These are phyloP conservation scores for Croton setiger DNA, from an alignment of 441 rosid species.

Conservation along the genomic window DNA sequence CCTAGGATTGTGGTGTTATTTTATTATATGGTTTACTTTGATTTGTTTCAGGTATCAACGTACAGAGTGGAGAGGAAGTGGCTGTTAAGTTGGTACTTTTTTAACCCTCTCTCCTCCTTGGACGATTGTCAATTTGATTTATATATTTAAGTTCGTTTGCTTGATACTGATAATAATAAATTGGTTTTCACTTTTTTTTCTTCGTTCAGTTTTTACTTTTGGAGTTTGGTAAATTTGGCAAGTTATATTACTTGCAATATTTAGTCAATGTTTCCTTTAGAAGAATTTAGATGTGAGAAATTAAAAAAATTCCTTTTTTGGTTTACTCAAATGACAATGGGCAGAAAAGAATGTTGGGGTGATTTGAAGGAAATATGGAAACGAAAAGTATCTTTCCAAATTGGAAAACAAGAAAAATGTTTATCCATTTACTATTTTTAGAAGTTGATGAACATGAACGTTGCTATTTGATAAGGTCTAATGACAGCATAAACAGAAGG, in stretches of 20 bases:
- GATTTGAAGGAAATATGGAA: not conserved
- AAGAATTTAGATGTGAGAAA: not conserved
- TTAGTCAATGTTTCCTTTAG: not conserved
- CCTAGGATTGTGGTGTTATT: not conserved
- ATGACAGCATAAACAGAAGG: not conserved
- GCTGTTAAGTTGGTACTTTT: conserved; percentile 82
- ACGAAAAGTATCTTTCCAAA: not conserved
- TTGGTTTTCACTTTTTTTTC: not conserved
- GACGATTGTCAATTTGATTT: conserved; percentile 5
- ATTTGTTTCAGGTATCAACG: conserved; percentile 61
- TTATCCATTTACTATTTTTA: not conserved
- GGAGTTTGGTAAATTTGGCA: not conserved
- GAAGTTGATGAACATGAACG: not conserved
- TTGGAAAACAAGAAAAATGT: no score
- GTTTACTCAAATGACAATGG: not conserved
- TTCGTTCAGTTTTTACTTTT: not conserved
- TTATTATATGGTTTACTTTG: conserved; percentile 2
- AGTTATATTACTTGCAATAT: not conserved
- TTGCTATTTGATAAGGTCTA: not conserved
- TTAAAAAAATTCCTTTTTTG: not conserved
- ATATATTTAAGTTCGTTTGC: not conserved
- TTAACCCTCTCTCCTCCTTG: not conserved
- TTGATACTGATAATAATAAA: not conserved
- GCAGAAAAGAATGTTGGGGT: not conserved
- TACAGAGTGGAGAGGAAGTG: conserved; percentile 94